These are phyloP conservation scores for Lentinula sp. DNA, from an alignment of 768 basidiomycete genomes.

Conservation along the genomic window DNA sequence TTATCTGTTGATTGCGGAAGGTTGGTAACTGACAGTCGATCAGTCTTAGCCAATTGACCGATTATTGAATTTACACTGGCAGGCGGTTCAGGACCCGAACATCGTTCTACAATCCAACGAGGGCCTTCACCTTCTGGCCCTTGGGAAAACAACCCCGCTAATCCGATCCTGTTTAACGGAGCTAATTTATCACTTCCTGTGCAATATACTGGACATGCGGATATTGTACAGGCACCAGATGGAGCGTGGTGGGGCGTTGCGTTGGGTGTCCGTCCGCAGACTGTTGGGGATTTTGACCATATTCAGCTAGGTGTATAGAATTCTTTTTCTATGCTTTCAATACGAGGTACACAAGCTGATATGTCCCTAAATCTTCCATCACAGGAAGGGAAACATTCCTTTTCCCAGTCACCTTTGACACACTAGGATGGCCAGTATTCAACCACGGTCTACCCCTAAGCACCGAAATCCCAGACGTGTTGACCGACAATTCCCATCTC, in stretches of 20 bases:
- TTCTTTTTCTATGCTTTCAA: background rate
- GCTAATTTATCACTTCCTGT: conserved; percentile 26
- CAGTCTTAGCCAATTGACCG: no score
- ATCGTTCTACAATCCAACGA: conserved; percentile 31
- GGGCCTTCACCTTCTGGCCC: conserved; percentile 31
- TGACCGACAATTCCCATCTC: conserved; percentile 22
- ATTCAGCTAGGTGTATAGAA: conserved; percentile 22
- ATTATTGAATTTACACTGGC: background rate
- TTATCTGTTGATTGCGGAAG: conserved; percentile 35
- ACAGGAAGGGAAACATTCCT: conserved; percentile 32
- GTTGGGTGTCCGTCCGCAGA: conserved; percentile 31
- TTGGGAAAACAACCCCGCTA: conserved; percentile 33
- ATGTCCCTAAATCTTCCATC: background rate
- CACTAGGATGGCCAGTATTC: conserved; percentile 30
- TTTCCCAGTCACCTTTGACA: conserved; percentile 32
- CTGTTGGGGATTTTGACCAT: conserved; percentile 22
- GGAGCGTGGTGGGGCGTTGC: conserved; percentile 36
- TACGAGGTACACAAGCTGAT: background rate
- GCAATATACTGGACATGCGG: conserved; percentile 32
- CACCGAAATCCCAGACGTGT: conserved; percentile 21
- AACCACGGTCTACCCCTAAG: conserved; percentile 24
- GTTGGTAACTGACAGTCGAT: conserved; percentile 9
- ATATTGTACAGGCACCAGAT: conserved; percentile 26
- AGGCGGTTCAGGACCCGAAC: conserved; percentile 30
- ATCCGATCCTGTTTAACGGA: conserved; percentile 34